Evolutionary conservation across 2,329 filamentous ascomycete species (phyloP).

Genomic region (Beauveria australis): DNA sequence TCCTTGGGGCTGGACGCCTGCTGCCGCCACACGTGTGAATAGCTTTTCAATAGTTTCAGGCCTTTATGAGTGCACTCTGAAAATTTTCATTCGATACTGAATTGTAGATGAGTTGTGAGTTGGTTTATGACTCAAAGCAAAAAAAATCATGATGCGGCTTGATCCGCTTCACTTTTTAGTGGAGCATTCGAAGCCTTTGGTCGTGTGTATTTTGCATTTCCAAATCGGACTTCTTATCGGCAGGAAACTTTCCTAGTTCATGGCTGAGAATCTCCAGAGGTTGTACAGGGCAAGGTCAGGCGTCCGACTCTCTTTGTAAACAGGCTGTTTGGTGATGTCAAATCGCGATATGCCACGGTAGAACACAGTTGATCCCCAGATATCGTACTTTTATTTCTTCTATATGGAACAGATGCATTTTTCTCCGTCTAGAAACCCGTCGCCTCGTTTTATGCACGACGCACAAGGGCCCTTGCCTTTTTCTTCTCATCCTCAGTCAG

Average conservation of each 20-base stretch:
- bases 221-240: background rate
- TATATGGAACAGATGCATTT: background rate
- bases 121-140: conserved; percentile 6
- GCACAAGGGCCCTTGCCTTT: conserved; percentile 61
- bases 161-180: conserved; percentile 10
- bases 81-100: background rate
- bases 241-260: no score
- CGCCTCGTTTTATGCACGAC: background rate
- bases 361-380: no score
- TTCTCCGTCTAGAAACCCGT: background rate
- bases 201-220: background rate
- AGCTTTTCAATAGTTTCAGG: background rate
- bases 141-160: conserved; percentile 8
- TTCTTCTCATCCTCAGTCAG: conserved; percentile 65
- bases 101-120: background rate
- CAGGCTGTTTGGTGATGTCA: no score
- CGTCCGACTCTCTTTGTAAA: no score
- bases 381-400: background rate
- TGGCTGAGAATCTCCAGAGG: no score
- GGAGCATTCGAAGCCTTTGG: background rate
- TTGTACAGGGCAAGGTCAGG: no score
- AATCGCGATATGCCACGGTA: no score
- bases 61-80: background rate
- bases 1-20: background rate
- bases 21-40: background rate